phyloP scores from a whole-genome alignment of 148 eudicot species.

The Amaranthus cruentus region DNA sequence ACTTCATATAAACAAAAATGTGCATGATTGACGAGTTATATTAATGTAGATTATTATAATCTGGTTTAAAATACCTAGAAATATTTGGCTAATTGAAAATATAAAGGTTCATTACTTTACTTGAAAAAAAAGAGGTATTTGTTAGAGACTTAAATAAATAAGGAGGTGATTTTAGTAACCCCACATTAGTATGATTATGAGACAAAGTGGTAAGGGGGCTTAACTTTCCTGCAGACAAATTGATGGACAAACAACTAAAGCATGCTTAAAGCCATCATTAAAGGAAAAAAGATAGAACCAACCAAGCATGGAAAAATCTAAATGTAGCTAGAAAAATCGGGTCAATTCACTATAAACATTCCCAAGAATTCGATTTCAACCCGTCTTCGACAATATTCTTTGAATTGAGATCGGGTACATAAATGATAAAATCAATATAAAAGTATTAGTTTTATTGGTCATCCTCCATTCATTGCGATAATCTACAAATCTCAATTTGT shows the following conservation, averaged over 20 bases:
- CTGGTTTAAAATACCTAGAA: too few species aligned
- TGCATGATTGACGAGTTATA: too few species aligned
- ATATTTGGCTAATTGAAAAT: too few species aligned
- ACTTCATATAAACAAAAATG: too few species aligned
- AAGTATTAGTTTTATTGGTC: neutral
- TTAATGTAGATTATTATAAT: too few species aligned
- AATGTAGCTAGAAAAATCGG: neutral
- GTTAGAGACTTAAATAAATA: too few species aligned
- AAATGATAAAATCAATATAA: neutral
- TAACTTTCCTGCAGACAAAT: slow-evolving; percentile 20
- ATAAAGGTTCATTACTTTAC: too few species aligned
- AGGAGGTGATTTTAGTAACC: too few species aligned
- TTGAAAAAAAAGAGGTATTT: too few species aligned
- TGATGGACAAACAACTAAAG: slow-evolving; percentile 40
- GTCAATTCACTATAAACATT: slow-evolving; percentile 8
- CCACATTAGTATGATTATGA: too few species aligned
- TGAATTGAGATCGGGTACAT: neutral
- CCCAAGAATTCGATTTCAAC: neutral
- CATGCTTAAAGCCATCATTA: slow-evolving; percentile 44
- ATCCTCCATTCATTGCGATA: neutral
- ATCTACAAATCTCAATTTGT: too few species aligned
- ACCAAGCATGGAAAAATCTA: slow-evolving; percentile 15
- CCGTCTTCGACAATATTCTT: neutral
- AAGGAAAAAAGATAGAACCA: slow-evolving; percentile 25
- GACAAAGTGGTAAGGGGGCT: too few species aligned